These are phyloP conservation scores for Salicornia ramosissima DNA, from an alignment of 148 eudicot genomes.

Conservation along the genomic window DNA sequence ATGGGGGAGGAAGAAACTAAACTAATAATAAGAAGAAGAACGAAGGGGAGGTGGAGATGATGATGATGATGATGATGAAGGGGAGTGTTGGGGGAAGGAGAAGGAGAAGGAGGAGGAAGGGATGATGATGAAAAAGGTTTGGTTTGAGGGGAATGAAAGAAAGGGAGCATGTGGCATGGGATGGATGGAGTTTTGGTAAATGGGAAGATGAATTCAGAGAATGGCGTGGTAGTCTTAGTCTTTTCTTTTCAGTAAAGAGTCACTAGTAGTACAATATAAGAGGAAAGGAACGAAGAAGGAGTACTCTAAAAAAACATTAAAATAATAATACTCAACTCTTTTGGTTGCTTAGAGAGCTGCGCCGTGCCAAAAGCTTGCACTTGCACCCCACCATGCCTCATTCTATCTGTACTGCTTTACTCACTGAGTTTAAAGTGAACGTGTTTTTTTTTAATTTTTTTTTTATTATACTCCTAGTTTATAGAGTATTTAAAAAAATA, in stretches of 20 bases:
- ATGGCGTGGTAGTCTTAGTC: conserved; percentile 18
- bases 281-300: too few relatives aligned
- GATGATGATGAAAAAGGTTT: conserved; percentile 21
- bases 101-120: neutral
- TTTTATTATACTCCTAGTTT: too few relatives aligned
- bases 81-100: neutral
- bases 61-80: neutral
- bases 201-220: conserved; percentile 10
- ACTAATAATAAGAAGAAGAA: neutral
- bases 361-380: conserved; percentile 6
- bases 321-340: neutral
- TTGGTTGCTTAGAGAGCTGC: neutral
- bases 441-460: too few relatives aligned
- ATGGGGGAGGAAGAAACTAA: neutral
- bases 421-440: too few relatives aligned
- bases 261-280: neutral
- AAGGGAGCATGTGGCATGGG: conserved; percentile 25
- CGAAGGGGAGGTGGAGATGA: neutral
- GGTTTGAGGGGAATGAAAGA: too few relatives aligned
- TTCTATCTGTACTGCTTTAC: neutral
- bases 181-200: conserved; percentile 19
- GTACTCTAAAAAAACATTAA: too few relatives aligned
- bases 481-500: too few relatives aligned
- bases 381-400: neutral
- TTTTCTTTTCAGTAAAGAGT: conserved; percentile 7